Percentiles rank a stretch among this genome's conserved stretches.
Evolutionary conservation across 1,284 basidiomycete species (phyloP).

Genomic region (Mycocalia duriaeana): DNA sequence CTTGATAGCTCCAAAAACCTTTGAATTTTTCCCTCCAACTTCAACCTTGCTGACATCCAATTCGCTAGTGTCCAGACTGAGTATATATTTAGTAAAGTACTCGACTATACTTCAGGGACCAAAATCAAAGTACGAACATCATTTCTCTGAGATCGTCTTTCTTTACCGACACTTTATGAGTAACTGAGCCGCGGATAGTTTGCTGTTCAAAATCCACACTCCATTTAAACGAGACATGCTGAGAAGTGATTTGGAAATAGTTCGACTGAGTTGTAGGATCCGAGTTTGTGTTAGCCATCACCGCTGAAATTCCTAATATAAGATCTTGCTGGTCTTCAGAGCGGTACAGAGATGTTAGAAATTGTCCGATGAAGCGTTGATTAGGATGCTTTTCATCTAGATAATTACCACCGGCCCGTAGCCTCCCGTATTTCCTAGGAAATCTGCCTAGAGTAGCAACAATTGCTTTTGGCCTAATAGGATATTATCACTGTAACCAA

Average conservation of each 20-base stretch:
- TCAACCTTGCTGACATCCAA: constrained; percentile 61
- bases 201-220: constrained; percentile 70
- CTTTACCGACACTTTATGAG: constrained; percentile 59
- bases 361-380: too few species aligned
- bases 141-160: constrained; percentile 61
- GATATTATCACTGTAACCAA: too few species aligned
- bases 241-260: constrained; percentile 64
- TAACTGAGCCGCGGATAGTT: constrained; percentile 70
- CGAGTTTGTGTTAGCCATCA: too few species aligned
- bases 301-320: too few species aligned
- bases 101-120: constrained; percentile 1
- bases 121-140: constrained; percentile 35
- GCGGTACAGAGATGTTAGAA: too few species aligned
- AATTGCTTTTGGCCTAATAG: too few species aligned
- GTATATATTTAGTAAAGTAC: neutral
- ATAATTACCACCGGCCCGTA: too few species aligned
- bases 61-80: constrained; percentile 76
- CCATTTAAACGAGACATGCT: constrained; percentile 80
- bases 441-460: too few species aligned
- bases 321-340: too few species aligned
- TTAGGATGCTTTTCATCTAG: too few species aligned
- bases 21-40: constrained; percentile 51
- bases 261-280: constrained; percentile 83
- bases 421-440: too few species aligned
- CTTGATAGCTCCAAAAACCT: too few species aligned